phyloP scores from a whole-genome alignment of 371 early-diverging fungal species.

The Chytridium lagenaria region DNA sequence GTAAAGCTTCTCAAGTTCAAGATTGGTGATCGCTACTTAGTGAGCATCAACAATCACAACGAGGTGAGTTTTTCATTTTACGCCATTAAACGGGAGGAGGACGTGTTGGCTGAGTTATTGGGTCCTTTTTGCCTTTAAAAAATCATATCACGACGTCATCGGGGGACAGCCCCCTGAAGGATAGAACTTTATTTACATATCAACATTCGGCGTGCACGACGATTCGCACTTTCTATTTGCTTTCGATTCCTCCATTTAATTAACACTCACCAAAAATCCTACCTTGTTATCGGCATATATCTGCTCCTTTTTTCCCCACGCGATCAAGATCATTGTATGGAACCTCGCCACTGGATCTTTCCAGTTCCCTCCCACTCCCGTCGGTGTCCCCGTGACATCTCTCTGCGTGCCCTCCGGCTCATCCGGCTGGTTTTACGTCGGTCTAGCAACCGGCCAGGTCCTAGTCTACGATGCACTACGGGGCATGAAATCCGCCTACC shows the following conservation, averaged over 20 bases:
- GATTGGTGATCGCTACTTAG: slow-evolving; percentile 16
- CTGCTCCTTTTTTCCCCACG: background rate
- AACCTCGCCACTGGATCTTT: slow-evolving; percentile 9
- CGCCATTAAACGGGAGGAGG: too few species aligned
- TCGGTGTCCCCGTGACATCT: slow-evolving; percentile 15
- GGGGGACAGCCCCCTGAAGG: too few species aligned
- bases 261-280: too few species aligned
- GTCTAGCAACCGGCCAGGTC: slow-evolving; percentile 9
- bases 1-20: slow-evolving; percentile 13
- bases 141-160: too few species aligned
- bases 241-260: background rate
- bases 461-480: slow-evolving; percentile 16
- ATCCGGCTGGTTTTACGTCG: slow-evolving; percentile 17
- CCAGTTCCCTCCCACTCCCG: slow-evolving; percentile 19
- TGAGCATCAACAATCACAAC: slow-evolving; percentile 13
- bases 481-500: slow-evolving; percentile 9
- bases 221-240: background rate
- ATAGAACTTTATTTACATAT: too few species aligned
- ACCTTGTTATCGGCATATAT: too few species aligned
- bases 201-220: too few species aligned
- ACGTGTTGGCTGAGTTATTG: too few species aligned
- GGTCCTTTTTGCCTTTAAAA: too few species aligned
- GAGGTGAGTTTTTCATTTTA: background rate
- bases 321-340: slow-evolving; percentile 14
- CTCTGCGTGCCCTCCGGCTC: slow-evolving; percentile 9